These are phyloP conservation scores for Calonectria montana DNA, from an alignment of 2,329 filamentous ascomycete species.

Conservation along the genomic window DNA sequence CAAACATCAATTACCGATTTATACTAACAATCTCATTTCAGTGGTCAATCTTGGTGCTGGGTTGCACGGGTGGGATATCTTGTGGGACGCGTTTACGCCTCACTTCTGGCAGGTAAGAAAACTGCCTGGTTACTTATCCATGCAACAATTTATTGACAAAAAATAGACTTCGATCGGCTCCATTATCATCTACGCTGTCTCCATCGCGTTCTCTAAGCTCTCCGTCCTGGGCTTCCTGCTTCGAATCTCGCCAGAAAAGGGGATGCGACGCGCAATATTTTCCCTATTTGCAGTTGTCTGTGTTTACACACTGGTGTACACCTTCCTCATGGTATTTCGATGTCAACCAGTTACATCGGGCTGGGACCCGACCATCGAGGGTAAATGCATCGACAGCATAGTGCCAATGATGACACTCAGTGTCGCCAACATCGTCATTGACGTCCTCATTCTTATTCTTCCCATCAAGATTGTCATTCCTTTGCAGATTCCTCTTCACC, in stretches of 20 bases:
- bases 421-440: slow-evolving; percentile 57
- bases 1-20: rapidly evolving
- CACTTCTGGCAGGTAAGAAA: slow-evolving; percentile 37
- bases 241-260: slow-evolving; percentile 48
- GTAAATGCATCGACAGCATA: slow-evolving; percentile 54
- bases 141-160: not conserved
- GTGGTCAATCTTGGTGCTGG: slow-evolving; percentile 42
- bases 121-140: not conserved
- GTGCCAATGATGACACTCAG: slow-evolving; percentile 41
- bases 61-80: slow-evolving; percentile 45
- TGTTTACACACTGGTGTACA: slow-evolving; percentile 54
- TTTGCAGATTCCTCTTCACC: slow-evolving; percentile 58
- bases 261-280: slow-evolving; percentile 37
- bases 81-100: slow-evolving; percentile 33
- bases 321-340: slow-evolving; percentile 53
- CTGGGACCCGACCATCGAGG: slow-evolving; percentile 53
- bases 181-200: slow-evolving; percentile 55
- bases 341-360: slow-evolving; percentile 55
- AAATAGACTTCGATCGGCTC: slow-evolving; percentile 48
- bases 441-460: slow-evolving; percentile 57
- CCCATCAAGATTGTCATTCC: slow-evolving; percentile 57
- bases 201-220: slow-evolving; percentile 53
- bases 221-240: slow-evolving; percentile 60
- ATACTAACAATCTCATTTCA: slow-evolving; percentile 16
- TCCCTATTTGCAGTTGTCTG: slow-evolving; percentile 48